Evolutionary conservation across 2,329 filamentous ascomycete genomes (phyloP).

Genomic region (Colletotrichum sp.): DNA sequence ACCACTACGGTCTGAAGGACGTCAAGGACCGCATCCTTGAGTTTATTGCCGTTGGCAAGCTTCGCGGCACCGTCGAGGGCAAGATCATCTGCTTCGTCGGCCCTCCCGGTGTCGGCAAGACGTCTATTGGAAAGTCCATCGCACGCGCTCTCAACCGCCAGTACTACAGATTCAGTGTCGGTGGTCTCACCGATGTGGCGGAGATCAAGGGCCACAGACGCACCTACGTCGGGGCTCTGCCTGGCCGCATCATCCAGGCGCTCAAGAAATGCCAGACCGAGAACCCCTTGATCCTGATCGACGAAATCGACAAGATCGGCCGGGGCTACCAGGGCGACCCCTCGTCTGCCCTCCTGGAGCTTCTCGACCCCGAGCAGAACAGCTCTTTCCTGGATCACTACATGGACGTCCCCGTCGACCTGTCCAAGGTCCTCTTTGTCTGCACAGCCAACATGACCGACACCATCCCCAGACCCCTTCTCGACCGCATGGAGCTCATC

Average conservation of each 20-base stretch:
- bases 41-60: constrained; percentile 97
- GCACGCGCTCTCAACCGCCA: constrained; percentile 92
- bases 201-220: constrained; percentile 98
- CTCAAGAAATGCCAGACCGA: constrained; percentile 99
- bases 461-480: constrained; percentile 90
- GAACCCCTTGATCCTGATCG: constrained; percentile 94
- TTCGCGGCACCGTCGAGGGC: constrained; percentile 94
- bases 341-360: constrained; percentile 88
- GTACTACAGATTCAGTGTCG: constrained; percentile 98
- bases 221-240: constrained; percentile 94
- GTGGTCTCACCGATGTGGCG: constrained; percentile 94
- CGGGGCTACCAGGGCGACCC: constrained; percentile 96
- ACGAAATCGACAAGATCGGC: constrained; percentile 98
- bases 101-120: constrained; percentile 97
- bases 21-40: constrained; percentile 98
- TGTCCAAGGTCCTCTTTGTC: constrained; percentile 97
- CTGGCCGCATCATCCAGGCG: constrained; percentile 96
- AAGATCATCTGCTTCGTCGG: constrained; percentile 99
- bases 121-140: constrained; percentile 98
- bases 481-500: constrained; percentile 98
- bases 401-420: constrained; percentile 95
- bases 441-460: constrained; percentile 99
- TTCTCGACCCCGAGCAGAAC: constrained; percentile 97
- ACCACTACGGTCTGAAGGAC: constrained; percentile 96
- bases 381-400: constrained; percentile 97